A percentile compares a stretch with the other conserved stretches of the same genome.
phyloP scores from a whole-genome alignment of 805 yeast genomes.

The Phaffomyces opuntiae region DNA sequence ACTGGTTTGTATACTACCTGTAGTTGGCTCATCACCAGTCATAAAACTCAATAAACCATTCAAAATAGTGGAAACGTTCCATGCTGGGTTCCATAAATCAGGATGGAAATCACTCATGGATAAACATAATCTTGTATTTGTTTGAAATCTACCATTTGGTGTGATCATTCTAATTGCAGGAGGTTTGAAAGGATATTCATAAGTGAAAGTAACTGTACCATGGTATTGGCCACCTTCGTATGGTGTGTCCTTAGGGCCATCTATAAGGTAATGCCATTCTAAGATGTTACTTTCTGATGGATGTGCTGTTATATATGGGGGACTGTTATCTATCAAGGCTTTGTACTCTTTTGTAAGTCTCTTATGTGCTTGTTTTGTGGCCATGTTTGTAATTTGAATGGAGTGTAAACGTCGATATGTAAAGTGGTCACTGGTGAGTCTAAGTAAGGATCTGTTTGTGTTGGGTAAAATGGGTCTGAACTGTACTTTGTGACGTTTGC shows the following conservation, averaged over 20 bases:
- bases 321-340: conserved; percentile 67
- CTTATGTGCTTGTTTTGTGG: conserved; percentile 37
- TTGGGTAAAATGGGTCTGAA: too few relatives aligned
- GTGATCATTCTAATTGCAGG: conserved; percentile 86
- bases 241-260: conserved; percentile 89
- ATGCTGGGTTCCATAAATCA: conserved; percentile 92
- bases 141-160: conserved; percentile 81
- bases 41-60: conserved; percentile 85
- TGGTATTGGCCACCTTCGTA: conserved; percentile 84
- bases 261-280: conserved; percentile 89
- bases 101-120: conserved; percentile 96
- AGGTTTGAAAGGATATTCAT: conserved; percentile 86
- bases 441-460: too few relatives aligned
- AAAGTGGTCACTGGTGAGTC: too few relatives aligned
- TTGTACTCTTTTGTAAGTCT: conserved; percentile 76
- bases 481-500: too few relatives aligned
- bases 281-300: conserved; percentile 84
- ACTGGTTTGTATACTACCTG: conserved; percentile 71
- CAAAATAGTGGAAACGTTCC: conserved; percentile 87
- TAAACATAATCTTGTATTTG: conserved; percentile 76
- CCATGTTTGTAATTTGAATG: conserved; percentile 23
- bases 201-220: conserved; percentile 77
- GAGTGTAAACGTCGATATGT: too few relatives aligned
- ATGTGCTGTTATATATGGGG: conserved; percentile 76
- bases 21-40: conserved; percentile 81